Evolutionary conservation across 805 yeast species (phyloP).

Genomic region (Hanseniaspora clermontiae): DNA sequence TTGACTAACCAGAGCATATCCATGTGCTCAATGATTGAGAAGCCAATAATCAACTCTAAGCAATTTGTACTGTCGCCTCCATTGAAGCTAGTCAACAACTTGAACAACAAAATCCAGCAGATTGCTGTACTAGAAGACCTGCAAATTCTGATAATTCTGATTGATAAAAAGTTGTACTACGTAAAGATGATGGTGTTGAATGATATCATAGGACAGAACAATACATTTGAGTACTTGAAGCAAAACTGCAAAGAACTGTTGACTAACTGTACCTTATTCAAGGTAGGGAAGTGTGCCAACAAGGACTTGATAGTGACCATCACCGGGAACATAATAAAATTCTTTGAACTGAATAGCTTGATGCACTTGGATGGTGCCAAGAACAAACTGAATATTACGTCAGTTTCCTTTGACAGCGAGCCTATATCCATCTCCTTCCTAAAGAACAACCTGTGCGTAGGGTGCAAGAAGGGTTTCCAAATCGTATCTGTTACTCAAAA

Average conservation of each 20-base stretch:
- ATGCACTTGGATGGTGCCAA: slow-evolving; percentile 19
- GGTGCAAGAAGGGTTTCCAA: slow-evolving; percentile 94
- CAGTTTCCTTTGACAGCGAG: slow-evolving; percentile 72
- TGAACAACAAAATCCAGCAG: slow-evolving; percentile 56
- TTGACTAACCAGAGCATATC: slow-evolving; percentile 90
- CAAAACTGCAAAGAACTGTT: slow-evolving; percentile 65
- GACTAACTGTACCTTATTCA: slow-evolving; percentile 80
- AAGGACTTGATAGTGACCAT: slow-evolving; percentile 80
- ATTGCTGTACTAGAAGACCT: slow-evolving; percentile 86
- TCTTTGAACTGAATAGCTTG: slow-evolving; percentile 83
- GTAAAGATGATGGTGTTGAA: slow-evolving; percentile 59
- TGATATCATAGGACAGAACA: slow-evolving; percentile 22
- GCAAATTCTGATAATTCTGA: slow-evolving; percentile 62
- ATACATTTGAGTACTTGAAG: slow-evolving; percentile 33
- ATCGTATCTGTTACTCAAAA: slow-evolving; percentile 76
- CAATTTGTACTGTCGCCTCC: slow-evolving; percentile 56
- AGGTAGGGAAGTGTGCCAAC: slow-evolving; percentile 86
- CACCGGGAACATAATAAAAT: slow-evolving; percentile 67
- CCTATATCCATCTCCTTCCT: slow-evolving; percentile 85
- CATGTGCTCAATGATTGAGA: slow-evolving; percentile 50
- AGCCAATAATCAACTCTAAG: slow-evolving; percentile 33
- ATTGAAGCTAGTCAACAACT: slow-evolving; percentile 42
- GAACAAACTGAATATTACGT: slow-evolving; percentile 48
- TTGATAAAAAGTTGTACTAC: slow-evolving; percentile 70
- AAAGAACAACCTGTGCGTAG: slow-evolving; percentile 80